Base-by-base conservation (phyloP, 176 grass and related monocot genomes). In the Avena atlantica region DNA sequence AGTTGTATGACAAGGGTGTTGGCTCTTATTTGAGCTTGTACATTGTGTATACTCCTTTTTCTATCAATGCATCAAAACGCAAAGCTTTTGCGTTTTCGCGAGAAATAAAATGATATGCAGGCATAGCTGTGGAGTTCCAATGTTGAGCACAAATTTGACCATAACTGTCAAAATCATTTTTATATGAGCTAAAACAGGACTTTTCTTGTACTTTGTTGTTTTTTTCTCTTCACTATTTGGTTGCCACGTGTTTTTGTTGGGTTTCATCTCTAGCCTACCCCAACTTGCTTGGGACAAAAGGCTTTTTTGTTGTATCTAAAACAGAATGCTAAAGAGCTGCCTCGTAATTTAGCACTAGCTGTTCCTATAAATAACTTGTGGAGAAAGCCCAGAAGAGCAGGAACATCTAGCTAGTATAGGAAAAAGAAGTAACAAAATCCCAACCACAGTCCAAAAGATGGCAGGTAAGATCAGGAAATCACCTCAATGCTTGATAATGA, bases 401-500 rank as follows among this genome's bases (percentile, higher is more conserved):
- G 13, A 86, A 79, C 4, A 61, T 29, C 52, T 50, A 61, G 52
- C 70, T 65, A 75, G 9, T 49, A 84, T 20, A 10, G 1, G 62
- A 72, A 74, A 64, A 53, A 85, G 45, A 52, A 58, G 4, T 23
- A 61, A 74, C 17, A 37, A 74, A 74, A 47, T 37, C 10, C 29
- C 36, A 56, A 21, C 31, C 7, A n/a, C 45, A 29, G 34, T 76
- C 19, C 75, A 84, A 70, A 86, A 70, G 59, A 76, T 23, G 61
- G 29, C 49, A 87, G 70, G 84, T 71, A 84, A 76, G 70, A 76
- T 67, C 50, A 67, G 83, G 80, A 37, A 17, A 69, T 77, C 42
- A 92, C 94, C 92, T 92, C 89, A 50, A 96, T 88, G 84, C 83
- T 86, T 69, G 92, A 92, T 59, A 96, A 53, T 75, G 89, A 86